These are phyloP conservation scores for Fusarium xyrophilum DNA, from an alignment of 2,329 filamentous ascomycete genomes.

Conservation along the genomic window DNA sequence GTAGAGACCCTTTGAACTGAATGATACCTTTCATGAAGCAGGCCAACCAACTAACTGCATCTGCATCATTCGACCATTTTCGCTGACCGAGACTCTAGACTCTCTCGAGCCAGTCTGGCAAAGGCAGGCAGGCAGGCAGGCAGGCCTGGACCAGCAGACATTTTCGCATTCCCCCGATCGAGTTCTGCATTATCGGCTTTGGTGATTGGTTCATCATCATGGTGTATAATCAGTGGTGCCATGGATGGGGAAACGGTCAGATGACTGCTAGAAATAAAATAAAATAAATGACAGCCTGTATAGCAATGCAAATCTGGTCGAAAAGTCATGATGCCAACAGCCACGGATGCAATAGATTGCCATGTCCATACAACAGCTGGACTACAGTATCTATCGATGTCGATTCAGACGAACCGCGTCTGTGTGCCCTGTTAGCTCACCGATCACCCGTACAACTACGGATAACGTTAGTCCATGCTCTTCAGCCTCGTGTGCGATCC, in stretches of 20 bases:
- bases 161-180: conserved; percentile 12
- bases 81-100: conserved; percentile 29
- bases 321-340: not conserved
- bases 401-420: conserved; percentile 12
- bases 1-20: conserved; percentile 3
- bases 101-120: not conserved
- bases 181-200: not conserved
- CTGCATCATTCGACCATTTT: conserved; percentile 27
- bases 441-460: conserved; percentile 12
- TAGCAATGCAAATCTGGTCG: not conserved
- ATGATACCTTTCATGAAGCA: conserved; percentile 19
- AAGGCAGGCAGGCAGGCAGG: not conserved
- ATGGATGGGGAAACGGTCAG: conserved; percentile 1
- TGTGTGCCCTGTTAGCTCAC: conserved; percentile 24
- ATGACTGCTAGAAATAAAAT: not conserved
- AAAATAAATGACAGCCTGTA: not conserved
- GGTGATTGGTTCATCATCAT: conserved; percentile 23
- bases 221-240: not conserved
- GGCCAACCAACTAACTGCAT: not conserved
- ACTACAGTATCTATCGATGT: not conserved
- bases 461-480: conserved; percentile 12
- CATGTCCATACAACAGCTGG: not conserved
- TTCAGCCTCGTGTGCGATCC: conserved; percentile 22
- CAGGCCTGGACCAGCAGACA: conserved; percentile 14
- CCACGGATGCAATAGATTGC: not conserved